phyloP scores from a whole-genome alignment of 345 rosid genomes.

The Ricinus communis region DNA sequence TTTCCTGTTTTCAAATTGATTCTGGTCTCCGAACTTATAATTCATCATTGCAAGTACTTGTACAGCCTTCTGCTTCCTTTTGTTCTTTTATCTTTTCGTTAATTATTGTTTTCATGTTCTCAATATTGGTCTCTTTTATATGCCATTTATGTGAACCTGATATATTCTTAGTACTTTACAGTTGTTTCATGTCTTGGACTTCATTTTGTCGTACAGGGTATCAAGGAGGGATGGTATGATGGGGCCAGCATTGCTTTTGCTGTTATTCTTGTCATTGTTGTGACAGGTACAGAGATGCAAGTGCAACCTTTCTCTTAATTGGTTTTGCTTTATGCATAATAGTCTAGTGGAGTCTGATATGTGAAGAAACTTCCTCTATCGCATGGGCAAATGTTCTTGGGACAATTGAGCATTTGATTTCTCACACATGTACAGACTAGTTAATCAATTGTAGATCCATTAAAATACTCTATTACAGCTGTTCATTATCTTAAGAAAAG shows the following conservation, averaged over 20 bases:
- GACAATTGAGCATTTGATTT: neutral
- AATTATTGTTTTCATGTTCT: neutral
- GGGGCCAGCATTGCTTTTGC: constrained; percentile 99
- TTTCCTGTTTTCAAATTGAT: neutral
- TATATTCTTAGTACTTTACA: neutral
- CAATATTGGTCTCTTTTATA: neutral
- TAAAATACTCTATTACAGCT: no score
- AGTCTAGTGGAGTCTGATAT: neutral
- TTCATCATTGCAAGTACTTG: constrained; percentile 1
- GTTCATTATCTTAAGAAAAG: no score
- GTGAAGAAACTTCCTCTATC: neutral
- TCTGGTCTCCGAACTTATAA: no score
- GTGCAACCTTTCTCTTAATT: neutral
- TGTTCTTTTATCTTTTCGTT: neutral
- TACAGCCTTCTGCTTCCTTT: neutral
- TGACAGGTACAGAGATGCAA: constrained; percentile 63
- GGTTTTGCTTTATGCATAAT: neutral
- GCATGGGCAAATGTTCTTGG: neutral
- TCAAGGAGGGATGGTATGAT: constrained; percentile 93
- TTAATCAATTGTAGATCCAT: neutral
- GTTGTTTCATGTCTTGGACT: neutral
- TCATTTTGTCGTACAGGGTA: constrained; percentile 47
- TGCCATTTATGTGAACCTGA: neutral
- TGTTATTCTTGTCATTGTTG: constrained; percentile 86
- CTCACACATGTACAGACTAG: neutral